A percentile compares a stretch with the other conserved stretches of the same genome.
These are phyloP conservation scores for Pulveroboletus frians DNA, from an alignment of 768 basidiomycete species.

Conservation along the genomic window DNA sequence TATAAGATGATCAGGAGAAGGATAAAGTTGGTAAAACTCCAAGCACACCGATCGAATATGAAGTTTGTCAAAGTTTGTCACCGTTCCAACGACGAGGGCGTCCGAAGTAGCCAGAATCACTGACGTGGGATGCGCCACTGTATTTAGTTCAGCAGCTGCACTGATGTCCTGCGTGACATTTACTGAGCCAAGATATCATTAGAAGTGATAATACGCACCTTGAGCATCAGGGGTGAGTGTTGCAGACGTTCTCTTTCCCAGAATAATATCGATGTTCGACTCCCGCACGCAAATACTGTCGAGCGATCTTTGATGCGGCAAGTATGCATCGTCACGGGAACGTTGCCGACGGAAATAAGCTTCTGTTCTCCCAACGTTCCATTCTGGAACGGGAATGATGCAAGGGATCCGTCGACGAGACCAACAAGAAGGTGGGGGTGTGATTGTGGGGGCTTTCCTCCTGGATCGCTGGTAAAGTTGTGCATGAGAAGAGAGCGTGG, in stretches of 20 bases:
- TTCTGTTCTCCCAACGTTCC: slow-evolving; percentile 44
- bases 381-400: slow-evolving; percentile 47
- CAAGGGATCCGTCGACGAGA: slow-evolving; percentile 68
- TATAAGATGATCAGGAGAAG: slow-evolving; percentile 24
- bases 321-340: slow-evolving; percentile 58
- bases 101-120: slow-evolving; percentile 54
- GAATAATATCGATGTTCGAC: slow-evolving; percentile 62
- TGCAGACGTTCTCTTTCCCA: slow-evolving; percentile 60
- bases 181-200: not conserved
- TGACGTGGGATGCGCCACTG: slow-evolving; percentile 43
- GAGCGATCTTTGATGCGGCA: slow-evolving; percentile 50
- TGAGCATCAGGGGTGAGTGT: slow-evolving; percentile 68
- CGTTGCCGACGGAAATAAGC: slow-evolving; percentile 56
- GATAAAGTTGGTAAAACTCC: not conserved
- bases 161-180: slow-evolving; percentile 41
- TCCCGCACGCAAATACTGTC: slow-evolving; percentile 68
- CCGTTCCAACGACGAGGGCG: slow-evolving; percentile 58
- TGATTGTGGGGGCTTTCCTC: slow-evolving; percentile 33
- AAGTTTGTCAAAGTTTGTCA: slow-evolving; percentile 67
- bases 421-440: slow-evolving; percentile 65
- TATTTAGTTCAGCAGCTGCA: slow-evolving; percentile 49
- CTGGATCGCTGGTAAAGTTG: slow-evolving; percentile 48
- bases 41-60: slow-evolving; percentile 69
- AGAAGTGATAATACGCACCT: slow-evolving; percentile 35
- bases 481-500: slow-evolving; percentile 45